Base-by-base conservation (phyloP, 2,329 filamentous ascomycete genomes). In the Pseudogymnoascus destructans region DNA sequence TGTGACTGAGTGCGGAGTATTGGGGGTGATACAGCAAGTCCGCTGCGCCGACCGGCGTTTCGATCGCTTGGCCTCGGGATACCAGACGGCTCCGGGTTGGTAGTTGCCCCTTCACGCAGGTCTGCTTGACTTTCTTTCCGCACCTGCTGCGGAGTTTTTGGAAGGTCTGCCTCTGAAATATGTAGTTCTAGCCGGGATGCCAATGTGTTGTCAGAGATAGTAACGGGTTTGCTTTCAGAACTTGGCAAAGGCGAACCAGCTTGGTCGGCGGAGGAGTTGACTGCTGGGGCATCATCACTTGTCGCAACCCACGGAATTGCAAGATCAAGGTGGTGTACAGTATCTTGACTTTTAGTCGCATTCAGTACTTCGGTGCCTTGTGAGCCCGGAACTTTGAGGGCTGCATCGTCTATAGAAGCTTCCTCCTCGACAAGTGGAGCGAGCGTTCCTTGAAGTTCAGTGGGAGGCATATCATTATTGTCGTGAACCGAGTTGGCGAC, bases 301-400 rank as follows among this genome's bases (percentile, higher is more conserved):
- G 25, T 32, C 15, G n/a, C 46, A 32, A 32, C 46, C 46, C 60
- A 63, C 8, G 63, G 58, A 52, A 81, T 70, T 17, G 79, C 80
- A 52, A 85, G 73, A 68, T 86, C 82, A 8, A 85, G 72, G 68
- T 84, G 81, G 42, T 77, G 77, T 15, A 84, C 75, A 59, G 46
- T 19, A 30, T 52, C 46, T 13, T 52, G 46, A 30, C 46, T 52
- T 19, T 30, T 52, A 30, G 25, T 32, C 9, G 25, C 25, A 23
- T 19, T 52, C 25, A 30, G 46, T 52, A 9, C 46, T 52, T 52
- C 46, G 6, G 46, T 52, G 25, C 13, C 7, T 52, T 30, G 46
- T 52, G 46, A 5, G 25, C 8, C 25, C 9, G 25, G 25, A 32
- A 30, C 46, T 30, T 52, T 15, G 25, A 17, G 25, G 13, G n/a